Evolutionary conservation across 2,329 filamentous ascomycete genomes (phyloP), one percentile per base, ranked within the genome.

Genomic region (Pseudogymnoascus sp.): DNA sequence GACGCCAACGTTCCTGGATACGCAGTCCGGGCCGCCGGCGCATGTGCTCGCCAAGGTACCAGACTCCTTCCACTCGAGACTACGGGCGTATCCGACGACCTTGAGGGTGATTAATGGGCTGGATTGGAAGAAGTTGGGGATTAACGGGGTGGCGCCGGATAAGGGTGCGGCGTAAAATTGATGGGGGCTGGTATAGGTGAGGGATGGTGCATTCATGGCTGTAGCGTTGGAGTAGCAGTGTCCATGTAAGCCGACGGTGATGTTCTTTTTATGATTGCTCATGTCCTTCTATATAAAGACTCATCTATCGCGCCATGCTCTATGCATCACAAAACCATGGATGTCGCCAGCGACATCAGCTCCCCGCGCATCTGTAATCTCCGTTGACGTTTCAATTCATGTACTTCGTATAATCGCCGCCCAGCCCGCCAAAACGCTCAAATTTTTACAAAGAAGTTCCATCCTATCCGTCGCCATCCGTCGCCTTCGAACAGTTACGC

Each of bases 211-310:
- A 23, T n/a, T 23, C 23, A 30, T 52, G 26, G 19, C 10, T 52
- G n/a, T 5, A 19, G 45, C 45, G 15, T 45, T 10, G 12, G 2
- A 19, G 9, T 52, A 52, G 45, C 26, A 52, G 13, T 52, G 26
- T 13, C 26, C n/a, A 48, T 19, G n/a, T 18, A 4, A 33, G 26
- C 12, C 26, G 45, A 30, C 9, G n/a, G 45, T 33, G 45, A 52
- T 52, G 45, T 26, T 30, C 45, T 52, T 52, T 52, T n/a, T 52
- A 52, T 52, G 45, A 52, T 52, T 52, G 45, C 45, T 52, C 45
- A 52, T 52, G 45, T 9, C 45, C 45, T 52, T 52, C 45, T 52
- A 33, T 52, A 33, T 52, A 30, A 52, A 52, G 45, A 52, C 45
- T 2, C 45, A 19, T 52, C 45, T 52, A 52, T 52, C 45, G 41